Evolutionary conservation across 208 protist species (phyloP), one percentile per base, ranked within the genome.

Genomic region (Phytomonas francai): DNA sequence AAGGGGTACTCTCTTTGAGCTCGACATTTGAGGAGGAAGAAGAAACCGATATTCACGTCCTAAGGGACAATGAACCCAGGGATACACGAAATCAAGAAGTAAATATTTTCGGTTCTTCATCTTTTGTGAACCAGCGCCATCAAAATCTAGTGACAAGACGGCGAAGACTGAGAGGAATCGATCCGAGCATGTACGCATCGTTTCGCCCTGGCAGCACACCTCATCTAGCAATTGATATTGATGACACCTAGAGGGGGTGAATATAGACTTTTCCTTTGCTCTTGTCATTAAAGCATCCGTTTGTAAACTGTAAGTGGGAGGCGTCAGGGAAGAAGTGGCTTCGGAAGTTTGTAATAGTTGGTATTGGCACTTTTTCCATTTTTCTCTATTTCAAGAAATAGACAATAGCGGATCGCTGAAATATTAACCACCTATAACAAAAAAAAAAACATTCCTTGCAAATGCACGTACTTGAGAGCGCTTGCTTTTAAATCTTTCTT

Each of bases 131-230:
- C 11, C 39, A 45, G 39, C 39, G 19, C 12, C 7, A 39, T 4
- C 34, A 39, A 11, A 4, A 11, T 11, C 19, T 45, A 11, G 39
- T 2, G 39, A 45, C 8, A 22, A 11, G 39, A 45, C 39, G 39
- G 39, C 9, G 19, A 16, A 14, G 19, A 14, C 8, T 45, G 39
- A 7, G 39, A 45, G 6, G 11, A 5, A 36, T 31, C 4, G 39
- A 66, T 25, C 63, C 39, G 6, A 33, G 29, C 28, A 29, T 31
- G 9, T 84, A 80, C 59, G 71, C 71, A 3, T 65, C 28, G 31
- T 84, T 78, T 61, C 68, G 65, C 45, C 75, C 79, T 4, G 79
- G 79, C 8, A 67, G 70, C 14, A 74, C 68, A 4, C 42, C 74
- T 4, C 64, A 59, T 32, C 61, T 65, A 7, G 75, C 79, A 6